These are phyloP conservation scores for Ceratobasidium sp. DNA, from an alignment of 1,284 basidiomycete genomes.

Conservation along the genomic window DNA sequence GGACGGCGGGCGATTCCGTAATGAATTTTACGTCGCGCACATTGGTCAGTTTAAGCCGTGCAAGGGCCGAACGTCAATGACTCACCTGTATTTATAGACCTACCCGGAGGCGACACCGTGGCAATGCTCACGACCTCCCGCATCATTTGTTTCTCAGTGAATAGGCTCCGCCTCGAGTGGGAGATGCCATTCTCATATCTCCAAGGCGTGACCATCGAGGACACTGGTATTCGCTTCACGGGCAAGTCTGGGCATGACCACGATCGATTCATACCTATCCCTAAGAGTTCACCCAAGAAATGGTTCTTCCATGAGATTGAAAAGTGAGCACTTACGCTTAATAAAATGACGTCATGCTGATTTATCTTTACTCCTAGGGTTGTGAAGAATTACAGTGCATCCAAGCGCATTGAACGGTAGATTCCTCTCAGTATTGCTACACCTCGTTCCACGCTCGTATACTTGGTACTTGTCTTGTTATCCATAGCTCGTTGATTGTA, in stretches of 20 bases:
- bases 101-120: constrained; percentile 86
- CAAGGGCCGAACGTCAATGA: background rate
- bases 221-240: constrained; percentile 89
- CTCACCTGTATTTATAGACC: constrained; percentile 62
- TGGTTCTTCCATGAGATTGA: constrained; percentile 71
- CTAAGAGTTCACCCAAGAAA: constrained; percentile 63
- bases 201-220: constrained; percentile 89
- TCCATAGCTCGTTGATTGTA: constrained; percentile 4
- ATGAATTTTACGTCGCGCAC: constrained; percentile 93
- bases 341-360: background rate
- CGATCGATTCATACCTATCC: constrained; percentile 67
- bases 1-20: constrained; percentile 86
- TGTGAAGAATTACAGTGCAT: constrained; percentile 42
- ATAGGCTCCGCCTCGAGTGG: constrained; percentile 90
- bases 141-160: constrained; percentile 88
- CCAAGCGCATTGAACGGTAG: constrained; percentile 44
- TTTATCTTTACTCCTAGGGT: constrained; percentile 12
- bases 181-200: constrained; percentile 91
- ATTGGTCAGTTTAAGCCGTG: constrained; percentile 68
- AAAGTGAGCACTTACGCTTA: constrained; percentile 43
- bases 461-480: background rate
- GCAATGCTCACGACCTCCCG: constrained; percentile 84
- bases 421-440: background rate
- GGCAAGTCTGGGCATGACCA: constrained; percentile 69
- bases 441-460: background rate